phyloP scores from a whole-genome alignment of 202 grass and related monocot species.

The Panicum hallii region DNA sequence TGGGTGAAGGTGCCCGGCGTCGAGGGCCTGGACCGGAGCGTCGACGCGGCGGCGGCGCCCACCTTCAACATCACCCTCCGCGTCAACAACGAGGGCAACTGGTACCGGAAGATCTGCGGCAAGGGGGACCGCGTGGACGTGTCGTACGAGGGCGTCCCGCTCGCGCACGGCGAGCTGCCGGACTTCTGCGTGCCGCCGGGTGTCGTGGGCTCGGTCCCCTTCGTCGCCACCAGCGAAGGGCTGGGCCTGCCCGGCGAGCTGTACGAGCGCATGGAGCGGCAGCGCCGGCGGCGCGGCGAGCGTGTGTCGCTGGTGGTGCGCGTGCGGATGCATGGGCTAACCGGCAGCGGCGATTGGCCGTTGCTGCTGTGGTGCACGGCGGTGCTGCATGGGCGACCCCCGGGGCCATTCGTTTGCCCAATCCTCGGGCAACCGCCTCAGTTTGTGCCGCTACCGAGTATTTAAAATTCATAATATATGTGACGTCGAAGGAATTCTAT shows the following conservation, averaged over 20 bases:
- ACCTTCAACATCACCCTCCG: constrained; percentile 36
- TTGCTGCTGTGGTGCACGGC: constrained; percentile 30
- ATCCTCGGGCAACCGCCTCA: not conserved
- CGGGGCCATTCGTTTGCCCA: constrained; percentile 33
- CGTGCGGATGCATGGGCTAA: not conserved
- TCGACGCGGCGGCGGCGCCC: not conserved
- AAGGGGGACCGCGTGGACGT: not conserved
- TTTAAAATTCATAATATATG: too few relatives aligned
- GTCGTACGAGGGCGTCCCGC: constrained; percentile 35
- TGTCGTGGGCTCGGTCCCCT: constrained; percentile 16
- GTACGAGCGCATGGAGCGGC: constrained; percentile 33
- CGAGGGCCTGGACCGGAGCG: constrained; percentile 26
- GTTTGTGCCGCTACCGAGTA: not conserved
- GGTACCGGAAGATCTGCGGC: not conserved
- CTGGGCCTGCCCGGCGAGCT: constrained; percentile 25
- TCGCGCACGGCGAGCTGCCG: constrained; percentile 17
- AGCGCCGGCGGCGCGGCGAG: not conserved
- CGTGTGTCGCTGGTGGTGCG: constrained; percentile 22
- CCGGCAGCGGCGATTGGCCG: not conserved
- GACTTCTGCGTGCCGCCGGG: constrained; percentile 26
- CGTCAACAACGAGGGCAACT: not conserved
- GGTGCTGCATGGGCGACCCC: constrained; percentile 2
- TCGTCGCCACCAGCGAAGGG: constrained; percentile 28
- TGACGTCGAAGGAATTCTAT: too few relatives aligned
- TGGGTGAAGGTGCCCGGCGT: constrained; percentile 32